Evolutionary conservation across 2,329 filamentous ascomycete species (phyloP).

Genomic region (Xylariaceae sp.): DNA sequence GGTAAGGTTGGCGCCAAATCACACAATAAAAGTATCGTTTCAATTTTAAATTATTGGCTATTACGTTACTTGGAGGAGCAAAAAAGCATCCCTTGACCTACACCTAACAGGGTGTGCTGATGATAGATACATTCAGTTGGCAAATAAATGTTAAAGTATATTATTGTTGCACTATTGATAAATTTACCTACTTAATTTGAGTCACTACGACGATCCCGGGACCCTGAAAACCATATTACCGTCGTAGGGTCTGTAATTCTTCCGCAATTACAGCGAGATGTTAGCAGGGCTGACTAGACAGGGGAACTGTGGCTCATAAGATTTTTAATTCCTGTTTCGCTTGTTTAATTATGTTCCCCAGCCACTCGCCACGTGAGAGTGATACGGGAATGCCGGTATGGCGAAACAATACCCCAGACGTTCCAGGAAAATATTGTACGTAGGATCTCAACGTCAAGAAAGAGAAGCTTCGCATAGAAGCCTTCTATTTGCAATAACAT

Average conservation of each 20-base stretch:
- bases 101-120: too few relatives aligned
- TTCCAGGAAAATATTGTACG: constrained; percentile 5
- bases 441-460: not conserved
- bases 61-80: not conserved
- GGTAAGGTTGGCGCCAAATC: not conserved
- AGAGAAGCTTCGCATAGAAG: not conserved
- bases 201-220: not conserved
- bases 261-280: too few relatives aligned
- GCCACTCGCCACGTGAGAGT: constrained; percentile 22
- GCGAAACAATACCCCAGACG: constrained; percentile 8
- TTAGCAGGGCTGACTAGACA: constrained; percentile 10
- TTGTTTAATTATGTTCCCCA: constrained; percentile 17
- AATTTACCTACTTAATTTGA: too few relatives aligned
- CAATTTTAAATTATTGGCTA: not conserved
- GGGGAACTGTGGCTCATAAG: constrained; percentile 16
- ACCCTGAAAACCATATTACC: constrained; percentile 7
- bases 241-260: too few relatives aligned
- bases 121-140: too few relatives aligned
- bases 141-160: too few relatives aligned
- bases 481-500: not conserved
- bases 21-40: not conserved
- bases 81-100: too few relatives aligned
- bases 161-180: constrained; percentile 1
- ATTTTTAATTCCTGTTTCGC: constrained; percentile 1
- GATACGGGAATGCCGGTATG: constrained; percentile 20